These are phyloP conservation scores for Malus hybrid DNA, from an alignment of 331 rosid genomes.

Conservation along the genomic window DNA sequence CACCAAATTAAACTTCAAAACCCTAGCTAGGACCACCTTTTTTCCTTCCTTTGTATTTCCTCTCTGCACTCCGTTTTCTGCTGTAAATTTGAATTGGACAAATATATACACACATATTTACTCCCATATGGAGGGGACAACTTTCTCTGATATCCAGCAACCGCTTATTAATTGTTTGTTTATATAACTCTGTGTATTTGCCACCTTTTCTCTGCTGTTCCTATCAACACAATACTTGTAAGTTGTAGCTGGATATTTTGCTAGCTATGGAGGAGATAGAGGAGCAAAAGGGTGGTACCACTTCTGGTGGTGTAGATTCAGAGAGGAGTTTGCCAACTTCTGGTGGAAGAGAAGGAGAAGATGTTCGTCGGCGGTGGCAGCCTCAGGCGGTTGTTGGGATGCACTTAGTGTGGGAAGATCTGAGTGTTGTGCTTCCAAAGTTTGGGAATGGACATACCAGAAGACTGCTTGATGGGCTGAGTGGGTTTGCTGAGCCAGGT, in stretches of 20 bases:
- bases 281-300: not conserved
- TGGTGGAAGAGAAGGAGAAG: not conserved
- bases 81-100: not conserved
- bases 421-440: conserved; percentile 58
- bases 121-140: not conserved
- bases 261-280: not conserved
- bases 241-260: not conserved
- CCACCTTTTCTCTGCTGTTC: not conserved
- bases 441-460: conserved; percentile 57
- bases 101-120: not conserved
- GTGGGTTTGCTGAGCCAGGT: conserved; percentile 78
- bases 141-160: not conserved
- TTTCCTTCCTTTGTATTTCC: not conserved
- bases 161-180: not conserved
- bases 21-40: not conserved
- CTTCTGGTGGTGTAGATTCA: not conserved
- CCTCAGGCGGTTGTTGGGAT: not conserved
- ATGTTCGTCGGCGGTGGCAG: not conserved
- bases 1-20: not conserved
- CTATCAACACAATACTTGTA: not conserved
- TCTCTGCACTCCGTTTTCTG: not conserved
- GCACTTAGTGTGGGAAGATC: conserved; percentile 89
- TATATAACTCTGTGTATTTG: not conserved
- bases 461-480: conserved; percentile 65
- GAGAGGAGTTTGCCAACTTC: not conserved